Conservation (phyloP, 345 rosid species). For the Arabidopsis arenosa region DNA sequence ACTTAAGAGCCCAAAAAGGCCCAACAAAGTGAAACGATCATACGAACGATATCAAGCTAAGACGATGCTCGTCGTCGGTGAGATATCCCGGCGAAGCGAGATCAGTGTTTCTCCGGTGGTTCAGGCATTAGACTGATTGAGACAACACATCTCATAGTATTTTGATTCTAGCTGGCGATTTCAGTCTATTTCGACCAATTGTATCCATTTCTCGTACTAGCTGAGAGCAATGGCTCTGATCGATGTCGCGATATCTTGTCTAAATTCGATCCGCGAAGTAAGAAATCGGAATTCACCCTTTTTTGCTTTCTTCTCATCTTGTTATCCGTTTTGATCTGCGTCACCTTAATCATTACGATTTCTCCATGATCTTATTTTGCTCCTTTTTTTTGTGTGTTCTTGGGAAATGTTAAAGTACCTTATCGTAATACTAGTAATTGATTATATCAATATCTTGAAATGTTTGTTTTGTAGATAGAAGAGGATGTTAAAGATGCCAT, state of each 20-base stretch:
- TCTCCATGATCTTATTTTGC: not conserved
- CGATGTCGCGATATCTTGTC: conserved; percentile 77
- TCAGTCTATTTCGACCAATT: not conserved
- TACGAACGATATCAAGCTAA: conserved; percentile 12
- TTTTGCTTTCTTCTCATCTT: not conserved
- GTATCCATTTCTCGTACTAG: not conserved
- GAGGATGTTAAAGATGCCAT: conserved; percentile 72
- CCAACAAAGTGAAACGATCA: conserved; percentile 6
- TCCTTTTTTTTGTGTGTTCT: not conserved
- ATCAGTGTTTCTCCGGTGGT: conserved; percentile 19
- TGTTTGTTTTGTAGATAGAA: conserved; percentile 53
- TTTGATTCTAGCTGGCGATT: not conserved
- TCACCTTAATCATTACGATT: not conserved
- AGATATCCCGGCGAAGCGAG: conserved; percentile 29
- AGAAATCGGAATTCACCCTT: conserved; percentile 18
- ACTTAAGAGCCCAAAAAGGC: conserved; percentile 7
- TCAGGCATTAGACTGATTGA: not conserved
- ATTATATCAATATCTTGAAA: not conserved
- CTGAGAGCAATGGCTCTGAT: conserved; percentile 60
- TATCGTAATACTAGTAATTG: not conserved
- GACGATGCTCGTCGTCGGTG: conserved; percentile 33
- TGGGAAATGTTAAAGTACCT: not conserved
- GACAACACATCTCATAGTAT: not conserved
- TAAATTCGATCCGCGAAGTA: conserved; percentile 80
- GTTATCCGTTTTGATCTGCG: not conserved